Evolutionary conservation across 768 basidiomycete species (phyloP), one percentile per base, ranked within the genome.

Genomic region (Hortiboletus flavorubellus): DNA sequence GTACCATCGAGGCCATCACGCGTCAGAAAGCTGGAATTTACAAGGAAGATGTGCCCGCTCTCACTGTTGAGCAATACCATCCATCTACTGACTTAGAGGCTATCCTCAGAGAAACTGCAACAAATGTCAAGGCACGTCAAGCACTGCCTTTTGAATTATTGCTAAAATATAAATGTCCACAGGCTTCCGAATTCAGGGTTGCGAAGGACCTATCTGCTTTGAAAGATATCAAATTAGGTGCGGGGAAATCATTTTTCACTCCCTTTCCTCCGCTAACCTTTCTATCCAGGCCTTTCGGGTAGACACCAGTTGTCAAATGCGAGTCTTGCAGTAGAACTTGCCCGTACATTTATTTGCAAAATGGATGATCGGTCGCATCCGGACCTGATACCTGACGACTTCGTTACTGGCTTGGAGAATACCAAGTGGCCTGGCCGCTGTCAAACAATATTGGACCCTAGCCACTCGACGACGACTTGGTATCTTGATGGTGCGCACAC

Each of bases 401-500:
- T 91, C 56, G 64, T 84, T 34, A 63, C 73, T 18, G 94, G 88
- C 4, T 75, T 98, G 21, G 72, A 82, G 62, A 72, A 77, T 18
- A 80, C 93, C 4, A 82, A 76, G 56, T 99, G 97, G 96, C 95
- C 97, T 10, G 97, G 96, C 12, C 83, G 97, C 43, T 99, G 97
- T 68, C 97, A 99, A 72, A 81, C 80, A 9, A 82, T 96, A 12
- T 46, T 53, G 10, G 93, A 95, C 64, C 85, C 85, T 1, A 66
- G 60, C 15, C 67, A 80, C 38, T 47, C 71, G 2, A 64, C 70
- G 15, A 77, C 81, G 8, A 88, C 82, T 3, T 98, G 97, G 97
- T 92, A 86, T 70, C 75, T 99, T 12, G 97, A 98, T 67, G 97
- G 97, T 1, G 95, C 97, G 11, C 97, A 99, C 69, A 99, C 97